Percentiles rank a stretch among this genome's conserved stretches.
phyloP scores from a whole-genome alignment of 2,329 filamentous ascomycete species.

The Fusarium neocosmosporiellum region DNA sequence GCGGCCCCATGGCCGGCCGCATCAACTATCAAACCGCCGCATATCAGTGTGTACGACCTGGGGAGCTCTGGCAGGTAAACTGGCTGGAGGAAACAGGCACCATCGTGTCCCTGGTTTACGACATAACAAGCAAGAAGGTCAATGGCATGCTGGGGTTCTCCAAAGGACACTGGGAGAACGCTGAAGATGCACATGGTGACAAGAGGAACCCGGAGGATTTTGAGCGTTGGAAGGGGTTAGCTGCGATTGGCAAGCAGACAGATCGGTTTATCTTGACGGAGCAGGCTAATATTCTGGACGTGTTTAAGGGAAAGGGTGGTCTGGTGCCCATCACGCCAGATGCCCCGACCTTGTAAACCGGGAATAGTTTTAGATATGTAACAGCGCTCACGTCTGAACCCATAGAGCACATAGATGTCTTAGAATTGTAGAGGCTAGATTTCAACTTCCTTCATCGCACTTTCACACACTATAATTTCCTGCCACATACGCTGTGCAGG shows the following conservation, averaged over 20 bases:
- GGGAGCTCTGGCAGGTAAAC: slow-evolving; percentile 69
- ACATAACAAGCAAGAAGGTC: slow-evolving; percentile 61
- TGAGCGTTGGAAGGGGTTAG: slow-evolving; percentile 61
- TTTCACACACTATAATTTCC: no score
- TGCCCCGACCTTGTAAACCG: slow-evolving; percentile 19
- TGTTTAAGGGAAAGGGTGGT: slow-evolving; percentile 60
- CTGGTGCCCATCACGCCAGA: slow-evolving; percentile 56
- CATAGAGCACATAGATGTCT: background rate
- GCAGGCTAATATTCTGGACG: slow-evolving; percentile 63
- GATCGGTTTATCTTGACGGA: slow-evolving; percentile 64
- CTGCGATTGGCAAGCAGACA: slow-evolving; percentile 60
- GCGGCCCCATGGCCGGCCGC: slow-evolving; percentile 68
- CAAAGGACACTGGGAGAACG: slow-evolving; percentile 66
- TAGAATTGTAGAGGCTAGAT: background rate
- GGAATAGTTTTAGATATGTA: background rate
- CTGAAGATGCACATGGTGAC: slow-evolving; percentile 63
- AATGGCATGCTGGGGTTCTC: slow-evolving; percentile 66
- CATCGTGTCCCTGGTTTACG: slow-evolving; percentile 65
- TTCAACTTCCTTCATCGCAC: background rate
- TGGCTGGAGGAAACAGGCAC: slow-evolving; percentile 72
- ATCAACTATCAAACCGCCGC: slow-evolving; percentile 64
- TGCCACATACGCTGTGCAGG: no score
- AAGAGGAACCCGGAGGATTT: slow-evolving; percentile 64
- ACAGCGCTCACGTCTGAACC: background rate
- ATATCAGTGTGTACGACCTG: slow-evolving; percentile 67